Evolutionary conservation across 805 yeast genomes (phyloP).

Genomic region (Zygosaccharomyces siamensis): DNA sequence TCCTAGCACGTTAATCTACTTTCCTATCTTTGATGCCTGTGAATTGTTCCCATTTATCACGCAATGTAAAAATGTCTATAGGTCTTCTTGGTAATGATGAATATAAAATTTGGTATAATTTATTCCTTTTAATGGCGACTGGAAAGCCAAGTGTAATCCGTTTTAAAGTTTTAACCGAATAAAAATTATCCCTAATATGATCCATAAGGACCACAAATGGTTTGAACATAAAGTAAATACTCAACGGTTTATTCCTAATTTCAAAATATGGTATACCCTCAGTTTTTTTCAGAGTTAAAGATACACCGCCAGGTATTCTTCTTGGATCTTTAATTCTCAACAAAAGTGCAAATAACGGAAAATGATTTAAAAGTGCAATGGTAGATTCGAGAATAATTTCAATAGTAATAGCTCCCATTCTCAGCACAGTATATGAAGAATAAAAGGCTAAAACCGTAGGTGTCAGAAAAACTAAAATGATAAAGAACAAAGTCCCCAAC

Average conservation of each 20-base stretch:
- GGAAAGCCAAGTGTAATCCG: slow-evolving; percentile 43
- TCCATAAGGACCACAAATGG: slow-evolving; percentile 43
- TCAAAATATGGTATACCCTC: slow-evolving; percentile 20
- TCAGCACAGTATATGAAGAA: slow-evolving; percentile 57
- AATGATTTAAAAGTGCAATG: slow-evolving; percentile 67
- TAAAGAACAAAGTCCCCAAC: slow-evolving; percentile 83
- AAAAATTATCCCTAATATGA: slow-evolving; percentile 40
- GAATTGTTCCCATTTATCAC: slow-evolving; percentile 16
- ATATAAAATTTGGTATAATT: slow-evolving; percentile 47
- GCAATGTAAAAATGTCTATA: slow-evolving; percentile 20
- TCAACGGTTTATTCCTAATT: slow-evolving; percentile 44
- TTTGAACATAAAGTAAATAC: slow-evolving; percentile 41
- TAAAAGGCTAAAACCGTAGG: slow-evolving; percentile 91
- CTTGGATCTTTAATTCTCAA: slow-evolving; percentile 75
- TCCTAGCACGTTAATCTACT: background rate
- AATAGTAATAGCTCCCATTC: slow-evolving; percentile 46
- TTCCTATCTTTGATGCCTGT: background rate
- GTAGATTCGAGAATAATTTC: slow-evolving; percentile 53
- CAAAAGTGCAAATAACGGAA: slow-evolving; percentile 80
- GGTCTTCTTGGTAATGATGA: slow-evolving; percentile 47
- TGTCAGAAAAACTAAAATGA: slow-evolving; percentile 66
- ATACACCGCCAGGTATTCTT: slow-evolving; percentile 59
- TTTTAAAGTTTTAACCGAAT: slow-evolving; percentile 39
- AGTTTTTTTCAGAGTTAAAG: slow-evolving; percentile 22
- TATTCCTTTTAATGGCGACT: slow-evolving; percentile 43